Evolutionary conservation across 768 basidiomycete species (phyloP), one percentile per base, ranked within the genome.

Genomic region (Multifurca ochricompacta): DNA sequence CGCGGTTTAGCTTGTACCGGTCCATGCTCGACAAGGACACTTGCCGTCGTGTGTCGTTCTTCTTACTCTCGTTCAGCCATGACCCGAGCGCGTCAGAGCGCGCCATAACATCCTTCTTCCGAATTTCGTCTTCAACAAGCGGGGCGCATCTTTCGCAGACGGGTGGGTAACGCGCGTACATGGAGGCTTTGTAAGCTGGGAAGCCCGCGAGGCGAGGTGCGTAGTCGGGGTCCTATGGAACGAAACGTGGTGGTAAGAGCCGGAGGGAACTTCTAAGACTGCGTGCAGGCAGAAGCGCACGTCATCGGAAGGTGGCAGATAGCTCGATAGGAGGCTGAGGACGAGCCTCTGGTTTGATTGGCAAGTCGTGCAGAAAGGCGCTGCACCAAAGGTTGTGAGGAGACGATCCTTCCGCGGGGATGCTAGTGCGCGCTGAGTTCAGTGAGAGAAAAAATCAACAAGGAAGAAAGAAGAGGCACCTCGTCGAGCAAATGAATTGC

Each of bases 261-360:
- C 23, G 40, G 19, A 28, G 35, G n/a, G 34, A 47, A 53, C 47
- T 51, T 34, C n/a, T 48, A 44, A n/a, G 48, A 30, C 13, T 6
- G 37, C 14, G 41, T 13, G 28, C 6, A 11, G 14, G 58, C 41
- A 52, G 54, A 37, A 39, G 73, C 84, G 61, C 65, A 91, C 91
- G 55, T 79, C 77, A n/a, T 61, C 59, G 8, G 82, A 78, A 23
- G 80, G 71, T 9, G 92, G 92, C 1, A 95, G 77, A 67, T 94
- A 97, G 63, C 87, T 92, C 14, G 92, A 87, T 30, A 97, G 71
- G 51, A 97, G 78, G 67, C 92, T 90, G 57, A 88, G 73, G 49
- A 91, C 73, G 35, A 97, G 77, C 73, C 82, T 85, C 64, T 96
- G 93, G 68, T 97, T 97, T n/a, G 90, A 88, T 62, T 86, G 83